Conservation (phyloP, 495 filamentous ascomycete species). For the Hyaloscypha hepaticicola region DNA sequence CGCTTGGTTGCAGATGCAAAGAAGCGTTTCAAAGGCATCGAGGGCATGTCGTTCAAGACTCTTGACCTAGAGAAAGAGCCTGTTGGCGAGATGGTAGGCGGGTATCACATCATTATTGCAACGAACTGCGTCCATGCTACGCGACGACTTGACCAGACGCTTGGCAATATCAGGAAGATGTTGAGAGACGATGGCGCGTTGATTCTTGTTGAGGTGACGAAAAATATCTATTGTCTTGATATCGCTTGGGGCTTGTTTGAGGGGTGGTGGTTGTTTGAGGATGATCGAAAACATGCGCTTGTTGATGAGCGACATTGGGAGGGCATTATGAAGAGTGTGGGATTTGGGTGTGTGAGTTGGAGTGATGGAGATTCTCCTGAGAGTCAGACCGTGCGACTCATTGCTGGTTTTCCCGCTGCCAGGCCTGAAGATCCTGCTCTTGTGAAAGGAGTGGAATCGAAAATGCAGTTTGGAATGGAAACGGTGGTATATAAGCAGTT, state of each 20-base stretch:
- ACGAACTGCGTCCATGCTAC: conserved; percentile 54
- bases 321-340: conserved; percentile 36
- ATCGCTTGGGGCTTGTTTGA: conserved; percentile 44
- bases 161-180: conserved; percentile 39
- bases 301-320: conserved; percentile 39
- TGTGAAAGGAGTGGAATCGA: not conserved
- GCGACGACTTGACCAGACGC: conserved; percentile 43
- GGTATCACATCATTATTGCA: conserved; percentile 53
- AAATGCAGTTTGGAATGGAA: conserved; percentile 19
- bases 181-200: conserved; percentile 24
- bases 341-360: conserved; percentile 49
- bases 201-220: conserved; percentile 28
- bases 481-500: conserved; percentile 33
- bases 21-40: conserved; percentile 40
- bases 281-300: conserved; percentile 48
- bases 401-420: conserved; percentile 29
- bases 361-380: conserved; percentile 44
- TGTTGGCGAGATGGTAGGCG: conserved; percentile 39
- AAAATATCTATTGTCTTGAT: conserved; percentile 35
- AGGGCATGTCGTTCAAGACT: conserved; percentile 30
- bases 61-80: conserved; percentile 49
- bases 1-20: conserved; percentile 48
- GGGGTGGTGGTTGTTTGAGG: conserved; percentile 51
- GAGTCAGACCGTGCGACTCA: conserved; percentile 40
- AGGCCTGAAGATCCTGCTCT: conserved; percentile 32